Base-by-base conservation (phyloP, 805 yeast species). In the Priceomyces carsonii region DNA sequence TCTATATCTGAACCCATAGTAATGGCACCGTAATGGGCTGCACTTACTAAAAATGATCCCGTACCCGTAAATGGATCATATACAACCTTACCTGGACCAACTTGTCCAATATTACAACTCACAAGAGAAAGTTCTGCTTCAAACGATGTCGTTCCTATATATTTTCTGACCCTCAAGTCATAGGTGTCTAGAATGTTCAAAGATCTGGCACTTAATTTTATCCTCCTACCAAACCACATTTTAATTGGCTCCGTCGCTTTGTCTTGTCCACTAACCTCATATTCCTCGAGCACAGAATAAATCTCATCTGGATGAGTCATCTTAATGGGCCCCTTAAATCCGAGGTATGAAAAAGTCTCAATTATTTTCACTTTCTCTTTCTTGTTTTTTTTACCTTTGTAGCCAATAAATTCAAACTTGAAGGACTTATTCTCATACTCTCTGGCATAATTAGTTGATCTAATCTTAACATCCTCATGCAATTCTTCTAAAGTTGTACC, bases 61-160 rank as follows among this genome's bases (percentile, higher is more conserved):
- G 99, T 93, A 0, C 99, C 99, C 3, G 86, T 88, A 63, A 93
- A 93, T 16, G 99, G 99, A 60, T 93, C 99, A 54, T 87, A 91
- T 53, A 85, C 77, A 3, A 89, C 53, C 35, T 80, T 75, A 0
- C 82, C 84, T 0, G 73, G 68, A 23, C 58, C 69, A 9, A 83
- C 87, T 43, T 85, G 89, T 0, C 85, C 96, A 33, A 93, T 72
- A 51, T 91, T 93, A 51, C 95, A 85, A 19, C 95, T 83, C 10
- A 90, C 83, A 30, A 93, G 62, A 0, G 97, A 80, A 40, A 93
- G 65, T 54, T 93, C 98, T 1, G 96, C 95, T 48, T 93, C 99
- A 61, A 93, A 93, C 12, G 96, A 87, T 0, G 99, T 93, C 5
- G 99, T 93, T 2, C 99, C 99, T 38, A 87, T 90, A 52, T 85